Evolutionary conservation across 192 early-diverging fungal genomes (phyloP), one percentile per base, ranked within the genome.

Genomic region (Coemansia furcata): DNA sequence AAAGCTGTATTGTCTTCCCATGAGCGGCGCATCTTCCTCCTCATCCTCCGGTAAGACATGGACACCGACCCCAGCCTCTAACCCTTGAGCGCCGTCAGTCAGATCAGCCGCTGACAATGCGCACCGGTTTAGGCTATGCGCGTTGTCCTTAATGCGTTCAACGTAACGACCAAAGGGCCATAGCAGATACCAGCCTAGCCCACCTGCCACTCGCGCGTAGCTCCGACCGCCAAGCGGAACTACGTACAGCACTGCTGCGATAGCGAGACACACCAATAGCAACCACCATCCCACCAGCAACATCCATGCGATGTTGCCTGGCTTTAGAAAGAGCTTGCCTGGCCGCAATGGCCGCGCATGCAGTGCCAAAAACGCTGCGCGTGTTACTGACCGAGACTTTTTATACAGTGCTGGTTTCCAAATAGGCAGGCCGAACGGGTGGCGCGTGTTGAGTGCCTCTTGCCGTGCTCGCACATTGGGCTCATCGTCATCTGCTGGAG

Each of bases 321-420:
- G 86, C 62, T 88, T 86, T 17, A 95, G 73, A 60, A 86, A 95
- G 21, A 93, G 69, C 63, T 89, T 84, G 6, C 72, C 70, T 7
- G 78, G 73, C 14, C 87, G 81, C 32, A 86, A 84, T 19, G 90
- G 86, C 62, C 85, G 71, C 37, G 91, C 84, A 73, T 97, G 97
- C 38, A 98, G 82, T 19, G 90, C 94, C 23, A 86, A 77, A 68
- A 96, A 89, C 36, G 91, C 94, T 4, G 87, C 87, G 4, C 87
- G 86, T 38, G 90, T 89, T 38, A 96, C 92, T 15, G 92, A 91
- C 14, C 97, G 91, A 10, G 88, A 86, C 73, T 98, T 98, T 60
- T 93, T 93, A 86, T 97, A 98, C n/a, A 98, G 85, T 11, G 95
- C 94, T 26, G 94, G 94, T 77, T 98, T 98, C 97, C 97, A 98